Evolutionary conservation across 2,329 filamentous ascomycete species (phyloP).

Genomic region (Paraconiothyrium brasiliense): DNA sequence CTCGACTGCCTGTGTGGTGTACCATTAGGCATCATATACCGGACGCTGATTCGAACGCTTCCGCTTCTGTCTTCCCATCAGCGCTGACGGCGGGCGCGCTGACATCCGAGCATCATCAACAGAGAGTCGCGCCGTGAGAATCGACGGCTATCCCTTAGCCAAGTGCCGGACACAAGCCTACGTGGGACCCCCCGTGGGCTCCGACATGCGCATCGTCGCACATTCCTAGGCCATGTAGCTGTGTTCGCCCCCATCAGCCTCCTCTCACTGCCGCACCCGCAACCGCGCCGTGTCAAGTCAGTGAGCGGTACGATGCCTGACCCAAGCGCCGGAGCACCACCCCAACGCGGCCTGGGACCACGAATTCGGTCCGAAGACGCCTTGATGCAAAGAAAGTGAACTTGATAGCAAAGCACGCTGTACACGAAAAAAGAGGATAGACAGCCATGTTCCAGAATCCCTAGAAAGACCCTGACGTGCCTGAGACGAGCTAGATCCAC

Average conservation of each 20-base stretch:
- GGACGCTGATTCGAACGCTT: background rate
- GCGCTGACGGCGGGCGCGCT: background rate
- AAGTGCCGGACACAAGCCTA: background rate
- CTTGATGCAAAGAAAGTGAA: background rate
- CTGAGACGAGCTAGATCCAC: slow-evolving; percentile 10
- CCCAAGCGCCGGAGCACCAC: slow-evolving; percentile 1
- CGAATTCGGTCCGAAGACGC: background rate
- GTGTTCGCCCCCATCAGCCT: background rate
- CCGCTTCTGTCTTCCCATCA: background rate
- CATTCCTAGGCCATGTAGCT: background rate
- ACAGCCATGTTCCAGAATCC: background rate
- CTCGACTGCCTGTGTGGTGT: background rate
- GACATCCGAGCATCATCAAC: background rate
- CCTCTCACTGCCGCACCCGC: background rate
- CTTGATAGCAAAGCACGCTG: background rate
- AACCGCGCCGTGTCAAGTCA: background rate
- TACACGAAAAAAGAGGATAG: background rate
- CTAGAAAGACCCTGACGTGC: background rate
- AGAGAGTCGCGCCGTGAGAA: background rate
- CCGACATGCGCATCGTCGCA: background rate
- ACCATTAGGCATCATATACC: no score
- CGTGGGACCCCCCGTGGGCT: background rate
- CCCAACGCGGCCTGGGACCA: background rate
- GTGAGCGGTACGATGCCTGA: background rate
- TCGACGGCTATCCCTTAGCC: background rate